Evolutionary conservation across 2,329 filamentous ascomycete genomes (phyloP).

Genomic region (Rutstroemia sp.): DNA sequence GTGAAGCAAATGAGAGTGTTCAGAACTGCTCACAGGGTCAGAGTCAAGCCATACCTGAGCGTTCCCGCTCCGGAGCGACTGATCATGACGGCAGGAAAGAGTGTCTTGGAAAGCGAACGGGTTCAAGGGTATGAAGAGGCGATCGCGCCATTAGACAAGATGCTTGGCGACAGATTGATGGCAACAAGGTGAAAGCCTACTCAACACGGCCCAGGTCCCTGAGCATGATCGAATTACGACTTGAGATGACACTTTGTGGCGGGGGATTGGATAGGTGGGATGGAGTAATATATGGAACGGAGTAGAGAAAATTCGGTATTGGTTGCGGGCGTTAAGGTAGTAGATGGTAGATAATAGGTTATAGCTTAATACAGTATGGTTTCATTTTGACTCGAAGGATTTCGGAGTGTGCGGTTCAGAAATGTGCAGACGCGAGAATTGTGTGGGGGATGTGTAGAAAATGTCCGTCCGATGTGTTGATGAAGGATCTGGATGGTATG

Average conservation of each 20-base stretch:
- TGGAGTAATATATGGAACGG: not conserved
- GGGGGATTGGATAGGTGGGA: not conserved
- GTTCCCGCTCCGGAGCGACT: slow-evolving; percentile 30
- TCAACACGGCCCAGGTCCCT: not conserved
- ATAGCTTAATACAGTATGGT: not conserved
- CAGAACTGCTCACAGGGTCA: slow-evolving; percentile 27
- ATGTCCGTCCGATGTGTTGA: no score
- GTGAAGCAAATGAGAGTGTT: slow-evolving; percentile 31
- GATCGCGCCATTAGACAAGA: slow-evolving; percentile 6
- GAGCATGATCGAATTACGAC: not conserved
- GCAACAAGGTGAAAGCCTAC: not conserved
- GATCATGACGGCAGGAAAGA: slow-evolving; percentile 32
- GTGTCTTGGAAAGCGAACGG: slow-evolving; percentile 4
- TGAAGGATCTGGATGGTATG: no score
- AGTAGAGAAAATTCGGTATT: not conserved
- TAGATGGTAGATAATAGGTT: not conserved
- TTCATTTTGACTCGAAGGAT: not conserved
- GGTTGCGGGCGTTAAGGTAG: not conserved
- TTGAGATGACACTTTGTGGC: not conserved
- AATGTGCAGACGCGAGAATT: no score
- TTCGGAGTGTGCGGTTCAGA: no score
- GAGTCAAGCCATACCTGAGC: slow-evolving; percentile 27
- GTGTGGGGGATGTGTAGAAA: no score
- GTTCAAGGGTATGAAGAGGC: slow-evolving; percentile 2
- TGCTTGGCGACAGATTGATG: slow-evolving; percentile 1